phyloP scores from a whole-genome alignment of 2,329 filamentous ascomycete species.

The Stemphylium beticola region DNA sequence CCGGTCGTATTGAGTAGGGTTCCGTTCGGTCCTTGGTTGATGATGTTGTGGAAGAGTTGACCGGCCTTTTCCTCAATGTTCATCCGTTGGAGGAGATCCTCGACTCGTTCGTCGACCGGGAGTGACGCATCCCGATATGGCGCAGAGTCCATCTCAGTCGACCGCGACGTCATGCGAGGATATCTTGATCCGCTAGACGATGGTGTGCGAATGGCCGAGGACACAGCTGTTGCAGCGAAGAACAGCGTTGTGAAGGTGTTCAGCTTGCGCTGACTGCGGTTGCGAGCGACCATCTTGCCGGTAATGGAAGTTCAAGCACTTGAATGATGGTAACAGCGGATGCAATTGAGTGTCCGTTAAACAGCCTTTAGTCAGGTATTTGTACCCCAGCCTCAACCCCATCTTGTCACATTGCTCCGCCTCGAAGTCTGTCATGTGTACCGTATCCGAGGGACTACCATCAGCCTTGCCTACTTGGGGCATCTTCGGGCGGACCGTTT shows the following conservation, averaged over 20 bases:
- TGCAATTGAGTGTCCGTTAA: background rate
- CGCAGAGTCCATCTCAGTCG: slow-evolving; percentile 17
- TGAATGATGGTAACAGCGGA: background rate
- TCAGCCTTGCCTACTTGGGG: slow-evolving; percentile 5
- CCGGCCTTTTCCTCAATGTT: slow-evolving; percentile 58
- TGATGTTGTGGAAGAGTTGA: slow-evolving; percentile 55
- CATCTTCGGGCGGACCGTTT: slow-evolving; percentile 5
- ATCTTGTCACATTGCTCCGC: slow-evolving; percentile 1
- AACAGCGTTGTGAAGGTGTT: slow-evolving; percentile 21
- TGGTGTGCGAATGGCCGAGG: slow-evolving; percentile 18
- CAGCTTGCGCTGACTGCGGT: slow-evolving; percentile 17
- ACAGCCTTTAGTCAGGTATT: slow-evolving; percentile 10
- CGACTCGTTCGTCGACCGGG: slow-evolving; percentile 55
- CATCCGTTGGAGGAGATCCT: slow-evolving; percentile 55
- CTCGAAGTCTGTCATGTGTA: background rate
- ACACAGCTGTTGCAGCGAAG: slow-evolving; percentile 21
- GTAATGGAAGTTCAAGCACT: slow-evolving; percentile 3
- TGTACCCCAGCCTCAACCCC: slow-evolving; percentile 10
- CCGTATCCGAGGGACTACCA: slow-evolving; percentile 12
- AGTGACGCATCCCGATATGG: slow-evolving; percentile 49
- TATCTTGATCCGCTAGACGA: background rate
- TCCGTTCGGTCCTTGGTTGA: slow-evolving; percentile 42
- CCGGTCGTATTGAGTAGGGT: slow-evolving; percentile 44
- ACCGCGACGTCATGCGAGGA: slow-evolving; percentile 7
- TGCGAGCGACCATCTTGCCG: slow-evolving; percentile 16